Evolutionary conservation across 2,329 filamentous ascomycete genomes (phyloP), one percentile per base, ranked within the genome.

Genomic region (Escovopsis sp.): DNA sequence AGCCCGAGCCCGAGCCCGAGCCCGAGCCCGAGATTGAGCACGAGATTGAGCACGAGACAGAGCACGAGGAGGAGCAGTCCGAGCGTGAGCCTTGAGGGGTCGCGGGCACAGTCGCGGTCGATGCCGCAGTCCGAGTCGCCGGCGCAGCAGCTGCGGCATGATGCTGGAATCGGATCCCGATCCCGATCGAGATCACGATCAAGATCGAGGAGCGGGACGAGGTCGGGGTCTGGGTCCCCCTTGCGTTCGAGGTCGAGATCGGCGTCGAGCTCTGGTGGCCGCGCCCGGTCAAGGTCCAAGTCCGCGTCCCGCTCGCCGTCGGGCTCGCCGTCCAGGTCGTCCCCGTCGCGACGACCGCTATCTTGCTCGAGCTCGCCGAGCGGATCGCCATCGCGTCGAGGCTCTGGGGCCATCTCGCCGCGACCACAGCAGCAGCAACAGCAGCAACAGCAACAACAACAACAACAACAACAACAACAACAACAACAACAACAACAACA

Each of bases 211-310:
- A 53, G 54, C 21, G 45, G 51, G 36, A 57, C 54, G 6, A 48
- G 47, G 10, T 56, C 55, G 4, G 49, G 46, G 32, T 60, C 56
- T 3, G 49, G 43, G n/a, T n/a, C n/a, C n/a, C n/a, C n/a, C n/a
- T n/a, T n/a, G n/a, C n/a, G n/a, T n/a, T n/a, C n/a, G n/a, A 47
- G 51, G 38, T 54, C 54, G 19, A 46, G 51, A 36, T 57, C 54
- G 6, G 48, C 48, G 10, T 56, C 55, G 4, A 50, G 46, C 32
- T 60, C 56, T 3, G 49, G 43, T 33, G 59, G n/a, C n/a, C n/a
- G n/a, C n/a, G n/a, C 59, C 13, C 54, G 46, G 32, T 60, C 58
- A 26, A 51, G 54, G 33, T 61, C 58, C 16, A 53, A 56, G 17
- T 58, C 57, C 42, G 49, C 30, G 36, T 48, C 34, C 45, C 51